A percentile compares a stretch with the other conserved stretches of the same genome.
Conservation (phyloP, 1,284 basidiomycete species). For the Ceratobasidium sp. region DNA sequence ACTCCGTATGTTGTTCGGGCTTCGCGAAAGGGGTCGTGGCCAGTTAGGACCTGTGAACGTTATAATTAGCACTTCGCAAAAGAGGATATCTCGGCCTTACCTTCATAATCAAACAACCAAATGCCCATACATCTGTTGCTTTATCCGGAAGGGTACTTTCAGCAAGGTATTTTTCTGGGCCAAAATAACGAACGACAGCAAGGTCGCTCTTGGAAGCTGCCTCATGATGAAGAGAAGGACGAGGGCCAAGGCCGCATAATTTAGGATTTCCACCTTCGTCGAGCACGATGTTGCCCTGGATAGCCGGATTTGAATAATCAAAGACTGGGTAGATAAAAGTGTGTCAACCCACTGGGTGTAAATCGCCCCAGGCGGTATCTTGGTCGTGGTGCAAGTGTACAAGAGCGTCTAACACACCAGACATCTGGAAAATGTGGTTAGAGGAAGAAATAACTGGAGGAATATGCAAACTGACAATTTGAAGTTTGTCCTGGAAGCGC, state of each 20-base stretch:
- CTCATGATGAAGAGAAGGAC: constrained; percentile 16
- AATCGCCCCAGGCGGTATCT: constrained; percentile 17
- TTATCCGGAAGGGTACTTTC: constrained; percentile 4
- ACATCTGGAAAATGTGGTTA: neutral
- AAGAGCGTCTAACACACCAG: constrained; percentile 1
- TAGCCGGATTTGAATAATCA: neutral
- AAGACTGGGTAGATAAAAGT: neutral
- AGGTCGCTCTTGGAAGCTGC: constrained; percentile 22
- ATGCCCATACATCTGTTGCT: constrained; percentile 24
- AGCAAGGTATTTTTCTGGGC: constrained; percentile 12
- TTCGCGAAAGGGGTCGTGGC: constrained; percentile 19
- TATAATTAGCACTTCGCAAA: neutral
- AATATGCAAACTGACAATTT: neutral
- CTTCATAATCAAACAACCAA: constrained; percentile 28
- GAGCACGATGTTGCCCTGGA: constrained; percentile 15
- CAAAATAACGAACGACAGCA: constrained; percentile 13
- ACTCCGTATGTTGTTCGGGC: constrained; percentile 14
- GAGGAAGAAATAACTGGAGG: neutral
- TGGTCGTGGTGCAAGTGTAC: constrained; percentile 17
- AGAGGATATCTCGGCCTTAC: neutral
- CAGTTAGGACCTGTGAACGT: neutral
- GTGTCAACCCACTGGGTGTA: constrained; percentile 1
- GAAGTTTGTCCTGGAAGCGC: neutral
- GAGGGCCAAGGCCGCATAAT: constrained; percentile 22
- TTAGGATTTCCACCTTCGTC: constrained; percentile 20